Base-by-base conservation (phyloP, 129 eudicot species). In the Centella asiatica region DNA sequence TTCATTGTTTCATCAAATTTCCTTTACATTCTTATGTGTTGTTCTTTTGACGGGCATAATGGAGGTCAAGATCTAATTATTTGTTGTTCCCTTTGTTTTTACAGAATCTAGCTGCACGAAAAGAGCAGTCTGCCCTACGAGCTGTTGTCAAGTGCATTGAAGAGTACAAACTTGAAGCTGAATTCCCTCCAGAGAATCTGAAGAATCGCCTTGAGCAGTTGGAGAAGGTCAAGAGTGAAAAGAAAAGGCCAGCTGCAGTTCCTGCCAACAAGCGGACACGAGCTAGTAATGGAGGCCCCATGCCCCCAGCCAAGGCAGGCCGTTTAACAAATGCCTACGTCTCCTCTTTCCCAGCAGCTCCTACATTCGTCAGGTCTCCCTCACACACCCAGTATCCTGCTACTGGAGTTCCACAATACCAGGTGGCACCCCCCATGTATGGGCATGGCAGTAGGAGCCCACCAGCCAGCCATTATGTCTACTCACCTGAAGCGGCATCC, bases 281-380 rank as follows among this genome's bases (percentile, higher is more conserved):
- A 29, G 95, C 80, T 57, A 75, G 83, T 86, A 84, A 73, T 26
- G 87, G 86, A 37, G 99, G 99, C 8, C 95, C 96, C 50, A 93
- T 87, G 96, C 99, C 99, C 8, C 99, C 96, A 31, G 99, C 99
- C 69, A 93, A 93, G 80, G 99, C 99, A 6, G 99, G 96, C 0
- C 99, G 99, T 26, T 80, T 82, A 31, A 85, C 99, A 33, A 93
- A 88, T 49, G 85, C 99, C 19, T 93, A 87, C 10, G 99, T 93
- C 1, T 87, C 99, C 34, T 93, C 99, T 2, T 93, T 87, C 74
- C 99, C 99, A 3, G 79, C 90, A 20, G 67, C 87, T 36, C 88
- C 95, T 11, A 55, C 97, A 8, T 86, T 78, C 20, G 75, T 83
- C 28, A 77, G 86, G 80, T 90, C 97, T 69, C 93, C 95, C 1